Percentiles rank a stretch among this genome's conserved stretches.
Evolutionary conservation across 1,284 basidiomycete species (phyloP).

Genomic region (Naganishia sp.): DNA sequence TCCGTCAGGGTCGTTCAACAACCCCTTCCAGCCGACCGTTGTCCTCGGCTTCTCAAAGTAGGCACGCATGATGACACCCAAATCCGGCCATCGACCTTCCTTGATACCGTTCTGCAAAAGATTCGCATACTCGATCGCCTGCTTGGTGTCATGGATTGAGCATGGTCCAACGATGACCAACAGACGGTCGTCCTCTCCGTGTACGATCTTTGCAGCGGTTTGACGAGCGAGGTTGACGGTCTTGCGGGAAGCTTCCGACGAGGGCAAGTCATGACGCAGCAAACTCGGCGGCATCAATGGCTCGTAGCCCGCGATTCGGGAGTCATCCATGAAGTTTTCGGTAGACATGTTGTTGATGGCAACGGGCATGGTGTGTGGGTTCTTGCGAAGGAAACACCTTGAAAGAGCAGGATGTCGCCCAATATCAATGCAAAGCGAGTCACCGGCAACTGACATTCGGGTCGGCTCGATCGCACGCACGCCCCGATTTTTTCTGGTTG

Average conservation of each 20-base stretch:
- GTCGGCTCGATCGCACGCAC: conserved; percentile 5
- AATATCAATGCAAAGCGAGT: conserved; percentile 3
- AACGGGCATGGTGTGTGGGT: conserved; percentile 2
- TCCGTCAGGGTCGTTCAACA: conserved; percentile 68
- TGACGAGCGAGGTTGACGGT: conserved; percentile 79
- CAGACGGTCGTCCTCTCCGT: conserved; percentile 79
- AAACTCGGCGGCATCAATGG: conserved; percentile 88
- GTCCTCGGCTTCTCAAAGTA: conserved; percentile 73
- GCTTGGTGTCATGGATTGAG: conserved; percentile 84
- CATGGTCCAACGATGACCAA: conserved; percentile 93
- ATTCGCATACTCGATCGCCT: conserved; percentile 80
- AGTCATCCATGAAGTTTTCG: conserved; percentile 31
- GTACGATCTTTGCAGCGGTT: conserved; percentile 72
- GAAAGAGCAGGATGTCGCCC: background rate
- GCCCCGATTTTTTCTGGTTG: conserved; percentile 15
- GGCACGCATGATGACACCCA: conserved; percentile 91
- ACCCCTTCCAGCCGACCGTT: conserved; percentile 92
- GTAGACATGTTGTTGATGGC: conserved; percentile 19
- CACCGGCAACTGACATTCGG: background rate
- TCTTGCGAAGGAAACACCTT: background rate
- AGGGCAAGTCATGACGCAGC: conserved; percentile 76
- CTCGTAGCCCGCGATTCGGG: conserved; percentile 64
- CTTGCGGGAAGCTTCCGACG: conserved; percentile 52
- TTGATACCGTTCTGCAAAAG: conserved; percentile 66
- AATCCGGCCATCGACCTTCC: conserved; percentile 66